Conservation (phyloP, 371 early-diverging fungal genomes). For the Syncephalis plumigaleata region DNA sequence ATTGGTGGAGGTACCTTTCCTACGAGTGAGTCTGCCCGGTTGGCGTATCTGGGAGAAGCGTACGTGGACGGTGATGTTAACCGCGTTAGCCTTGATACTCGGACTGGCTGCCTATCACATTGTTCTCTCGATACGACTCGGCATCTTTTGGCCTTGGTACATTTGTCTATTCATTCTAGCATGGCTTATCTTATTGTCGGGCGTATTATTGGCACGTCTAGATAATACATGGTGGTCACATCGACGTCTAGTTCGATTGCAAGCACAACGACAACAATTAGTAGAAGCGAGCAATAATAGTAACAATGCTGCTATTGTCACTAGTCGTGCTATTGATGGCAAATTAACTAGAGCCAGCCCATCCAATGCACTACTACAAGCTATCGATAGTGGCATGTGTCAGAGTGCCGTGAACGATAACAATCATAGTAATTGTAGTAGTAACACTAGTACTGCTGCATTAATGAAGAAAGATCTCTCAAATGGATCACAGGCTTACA, state of each 20-base stretch:
- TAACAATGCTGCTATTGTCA: too few species aligned
- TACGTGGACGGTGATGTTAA: conserved; percentile 43
- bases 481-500: too few species aligned
- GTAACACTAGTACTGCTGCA: too few species aligned
- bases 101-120: conserved; percentile 40
- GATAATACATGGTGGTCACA: conserved; percentile 35
- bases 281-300: conserved; percentile 14
- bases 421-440: too few species aligned
- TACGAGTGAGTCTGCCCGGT: conserved; percentile 47
- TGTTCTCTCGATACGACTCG: conserved; percentile 20
- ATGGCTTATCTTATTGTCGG: conserved; percentile 1
- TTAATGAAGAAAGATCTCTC: too few species aligned
- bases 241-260: conserved; percentile 14
- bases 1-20: conserved; percentile 50
- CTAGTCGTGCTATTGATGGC: too few species aligned
- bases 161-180: neutral
- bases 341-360: too few species aligned
- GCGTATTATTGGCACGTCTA: conserved; percentile 32
- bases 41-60: conserved; percentile 49
- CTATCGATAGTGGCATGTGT: too few species aligned
- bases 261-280: conserved; percentile 21
- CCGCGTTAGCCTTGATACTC: conserved; percentile 30
- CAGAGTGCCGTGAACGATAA: too few species aligned
- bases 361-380: too few species aligned
- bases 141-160: conserved; percentile 7